Evolutionary conservation across 179 eudicot genomes (phyloP), one percentile per base, ranked within the genome.

Genomic region (Spergularia azorica): DNA sequence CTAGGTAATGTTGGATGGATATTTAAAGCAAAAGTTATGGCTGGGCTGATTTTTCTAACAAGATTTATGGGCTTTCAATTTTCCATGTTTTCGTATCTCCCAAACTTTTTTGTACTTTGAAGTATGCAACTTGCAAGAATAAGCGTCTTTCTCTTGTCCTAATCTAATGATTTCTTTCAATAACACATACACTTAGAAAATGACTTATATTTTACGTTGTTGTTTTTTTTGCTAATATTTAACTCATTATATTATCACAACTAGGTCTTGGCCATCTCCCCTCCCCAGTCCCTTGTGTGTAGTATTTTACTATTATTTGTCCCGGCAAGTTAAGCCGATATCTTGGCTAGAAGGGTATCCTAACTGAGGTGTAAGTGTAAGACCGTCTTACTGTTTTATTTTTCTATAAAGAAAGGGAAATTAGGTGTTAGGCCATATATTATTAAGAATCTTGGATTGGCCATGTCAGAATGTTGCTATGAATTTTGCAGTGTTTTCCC

Each of bases 41-140:
- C 68, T 74, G 77, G 64, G 26, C 20, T 71, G 52, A 46, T 52
- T 77, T 48, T 51, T 67, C 63, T 59, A 65, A 58, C 68, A 70
- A 50, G 48, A 61, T 48, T 78, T 51, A 71, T 55, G 56, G 55
- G 56, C 39, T 57, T 72, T 63, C 63, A 17, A 14, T 16, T 69
- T 38, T 26, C 32, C 48, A 39, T 70, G 60, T 55, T 74, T 15
- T 63, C 13, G 18, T 36, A 17, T 36, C 11, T 58, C 20, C 70
- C 41, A 66, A 58, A 38, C 63, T 65, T 18, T 26, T 39, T 26
- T 39, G 58, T 64, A 32, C 15, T 17, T 76, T 72, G 62, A 12
- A 43, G 54, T 26, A 55, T 66, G 73, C 67, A 63, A 71, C 48
- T 65, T 63, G 78, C 72, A 52, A 20, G 59, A 48, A 10, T 18